A percentile compares a stretch with the other conserved stretches of the same genome.
Conservation (phyloP, 176 grass and related monocot species). For the Aegilops tauschii region DNA sequence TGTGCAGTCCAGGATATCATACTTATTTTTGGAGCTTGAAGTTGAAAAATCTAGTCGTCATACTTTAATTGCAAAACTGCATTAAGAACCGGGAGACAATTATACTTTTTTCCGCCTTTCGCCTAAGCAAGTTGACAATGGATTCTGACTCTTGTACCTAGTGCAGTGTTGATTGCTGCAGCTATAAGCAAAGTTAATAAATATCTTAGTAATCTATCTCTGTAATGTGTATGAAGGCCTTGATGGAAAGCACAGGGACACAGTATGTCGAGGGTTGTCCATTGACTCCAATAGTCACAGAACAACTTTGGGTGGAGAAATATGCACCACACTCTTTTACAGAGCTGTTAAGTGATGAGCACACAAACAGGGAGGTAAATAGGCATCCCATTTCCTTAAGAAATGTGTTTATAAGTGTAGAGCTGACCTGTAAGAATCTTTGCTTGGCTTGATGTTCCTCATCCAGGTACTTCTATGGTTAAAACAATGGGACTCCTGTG, state of each 20-base stretch:
- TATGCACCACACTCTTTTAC: constrained; percentile 85
- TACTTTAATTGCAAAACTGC: neutral
- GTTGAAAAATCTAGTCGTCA: neutral
- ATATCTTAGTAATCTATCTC: constrained; percentile 14
- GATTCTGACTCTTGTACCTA: neutral
- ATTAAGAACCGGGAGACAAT: neutral
- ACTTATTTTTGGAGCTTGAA: neutral
- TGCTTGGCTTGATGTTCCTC: constrained; percentile 19
- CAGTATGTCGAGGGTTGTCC: constrained; percentile 26
- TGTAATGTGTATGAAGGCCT: constrained; percentile 49
- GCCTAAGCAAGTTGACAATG: neutral
- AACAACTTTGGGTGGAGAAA: constrained; percentile 97
- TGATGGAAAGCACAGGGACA: constrained; percentile 62
- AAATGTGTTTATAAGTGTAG: neutral
- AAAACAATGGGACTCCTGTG: constrained; percentile 95
- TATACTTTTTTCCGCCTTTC: neutral
- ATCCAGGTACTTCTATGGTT: constrained; percentile 86
- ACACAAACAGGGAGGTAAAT: constrained; percentile 88
- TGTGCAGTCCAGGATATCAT: neutral
- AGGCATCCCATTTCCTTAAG: constrained; percentile 16
- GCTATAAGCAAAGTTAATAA: neutral
- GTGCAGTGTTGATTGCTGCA: constrained; percentile 4
- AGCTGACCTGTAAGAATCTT: neutral
- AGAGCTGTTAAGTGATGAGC: constrained; percentile 90
- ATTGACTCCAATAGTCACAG: constrained; percentile 40